These are phyloP conservation scores for Exophiala calicioides DNA, from an alignment of 2,329 filamentous ascomycete genomes.

Conservation along the genomic window DNA sequence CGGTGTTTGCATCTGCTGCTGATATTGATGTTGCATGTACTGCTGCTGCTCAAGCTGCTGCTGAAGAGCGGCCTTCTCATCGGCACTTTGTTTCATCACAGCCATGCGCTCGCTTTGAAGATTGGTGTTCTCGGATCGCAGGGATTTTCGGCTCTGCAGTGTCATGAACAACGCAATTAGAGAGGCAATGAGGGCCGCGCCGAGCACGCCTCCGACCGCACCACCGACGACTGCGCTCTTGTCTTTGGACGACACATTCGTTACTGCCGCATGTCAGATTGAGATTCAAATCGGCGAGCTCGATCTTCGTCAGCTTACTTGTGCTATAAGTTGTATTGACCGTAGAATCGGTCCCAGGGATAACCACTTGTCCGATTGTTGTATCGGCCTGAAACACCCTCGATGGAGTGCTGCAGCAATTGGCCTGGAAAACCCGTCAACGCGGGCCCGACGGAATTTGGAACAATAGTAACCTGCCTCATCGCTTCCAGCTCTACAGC, in stretches of 20 bases:
- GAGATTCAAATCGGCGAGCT: too few relatives aligned
- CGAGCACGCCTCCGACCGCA: too few relatives aligned
- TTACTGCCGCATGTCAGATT: too few relatives aligned
- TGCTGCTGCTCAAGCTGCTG: conserved; percentile 14
- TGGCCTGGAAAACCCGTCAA: conserved; percentile 6
- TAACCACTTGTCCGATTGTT: conserved; percentile 15
- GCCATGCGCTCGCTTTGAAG: conserved; percentile 7
- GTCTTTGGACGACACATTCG: too few relatives aligned
- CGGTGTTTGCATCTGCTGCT: conserved; percentile 8
- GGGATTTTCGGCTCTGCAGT: too few relatives aligned
- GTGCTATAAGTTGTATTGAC: conserved; percentile 20
- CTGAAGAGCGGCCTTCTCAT: conserved; percentile 17
- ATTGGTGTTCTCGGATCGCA: neutral
- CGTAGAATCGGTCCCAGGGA: conserved; percentile 11
- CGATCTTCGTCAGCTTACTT: conserved; percentile 1
- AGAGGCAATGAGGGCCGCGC: too few relatives aligned
- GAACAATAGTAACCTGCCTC: neutral
- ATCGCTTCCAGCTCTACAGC: conserved; percentile 12
- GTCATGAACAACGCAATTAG: too few relatives aligned
- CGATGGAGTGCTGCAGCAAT: conserved; percentile 13
- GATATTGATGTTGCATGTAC: conserved; percentile 9
- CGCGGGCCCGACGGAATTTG: neutral
- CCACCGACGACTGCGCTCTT: too few relatives aligned
- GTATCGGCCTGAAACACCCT: conserved; percentile 9
- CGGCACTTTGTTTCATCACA: conserved; percentile 7